Evolutionary conservation across 805 yeast genomes (phyloP).

Genomic region (Saccharomycopsis sp.): DNA sequence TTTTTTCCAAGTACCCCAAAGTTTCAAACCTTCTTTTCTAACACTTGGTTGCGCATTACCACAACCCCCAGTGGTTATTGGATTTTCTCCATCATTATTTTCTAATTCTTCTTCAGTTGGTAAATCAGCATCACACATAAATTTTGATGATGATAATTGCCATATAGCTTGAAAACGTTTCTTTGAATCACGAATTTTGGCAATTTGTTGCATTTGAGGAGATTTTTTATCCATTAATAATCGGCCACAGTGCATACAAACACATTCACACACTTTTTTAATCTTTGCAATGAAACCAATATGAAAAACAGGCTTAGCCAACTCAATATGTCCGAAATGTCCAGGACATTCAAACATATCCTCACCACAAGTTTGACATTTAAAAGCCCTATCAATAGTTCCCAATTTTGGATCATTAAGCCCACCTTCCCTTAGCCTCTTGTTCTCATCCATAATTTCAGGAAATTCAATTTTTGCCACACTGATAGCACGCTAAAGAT

Average conservation of each 20-base stretch:
- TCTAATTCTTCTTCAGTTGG: slow-evolving; percentile 54
- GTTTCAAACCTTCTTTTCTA: slow-evolving; percentile 90
- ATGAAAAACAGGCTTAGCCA: slow-evolving; percentile 98
- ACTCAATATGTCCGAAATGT: slow-evolving; percentile 97
- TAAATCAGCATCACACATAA: slow-evolving; percentile 89
- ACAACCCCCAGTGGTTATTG: slow-evolving; percentile 86
- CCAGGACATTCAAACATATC: slow-evolving; percentile 99
- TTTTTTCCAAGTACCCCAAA: slow-evolving; percentile 98
- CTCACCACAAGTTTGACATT: slow-evolving; percentile 99
- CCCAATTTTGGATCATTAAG: slow-evolving; percentile 96
- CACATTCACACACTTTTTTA: slow-evolving; percentile 91
- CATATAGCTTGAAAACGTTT: slow-evolving; percentile 96
- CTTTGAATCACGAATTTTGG: slow-evolving; percentile 86
- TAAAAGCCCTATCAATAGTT: slow-evolving; percentile 92
- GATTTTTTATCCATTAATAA: slow-evolving; percentile 72
- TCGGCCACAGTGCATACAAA: slow-evolving; percentile 99
- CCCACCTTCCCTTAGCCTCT: slow-evolving; percentile 95
- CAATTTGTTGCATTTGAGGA: slow-evolving; percentile 72
- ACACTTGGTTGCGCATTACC: slow-evolving; percentile 95
- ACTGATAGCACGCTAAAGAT: slow-evolving; percentile 72
- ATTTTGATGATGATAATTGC: slow-evolving; percentile 84
- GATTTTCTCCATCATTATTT: slow-evolving; percentile 30
- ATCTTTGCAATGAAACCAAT: slow-evolving; percentile 92
- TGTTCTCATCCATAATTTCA: slow-evolving; percentile 98
- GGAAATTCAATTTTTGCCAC: slow-evolving; percentile 98